A percentile compares a stretch with the other conserved stretches of the same genome.
Evolutionary conservation across 2,329 filamentous ascomycete species (phyloP).

Genomic region (Penicillium brevicompactum): DNA sequence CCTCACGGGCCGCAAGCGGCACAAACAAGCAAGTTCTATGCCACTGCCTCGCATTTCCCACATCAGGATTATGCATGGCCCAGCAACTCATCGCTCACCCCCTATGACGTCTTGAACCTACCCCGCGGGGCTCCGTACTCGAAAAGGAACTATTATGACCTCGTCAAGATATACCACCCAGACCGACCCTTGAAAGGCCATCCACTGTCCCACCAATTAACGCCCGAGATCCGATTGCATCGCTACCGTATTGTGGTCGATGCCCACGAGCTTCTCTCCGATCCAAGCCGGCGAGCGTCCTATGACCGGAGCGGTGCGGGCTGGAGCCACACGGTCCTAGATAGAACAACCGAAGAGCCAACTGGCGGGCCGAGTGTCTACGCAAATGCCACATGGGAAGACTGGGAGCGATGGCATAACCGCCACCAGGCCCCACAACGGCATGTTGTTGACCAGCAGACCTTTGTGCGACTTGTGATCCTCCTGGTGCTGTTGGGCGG

Average conservation of each 20-base stretch:
- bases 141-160: slow-evolving; percentile 81
- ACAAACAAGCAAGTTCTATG: slow-evolving; percentile 30
- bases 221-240: slow-evolving; percentile 70
- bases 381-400: slow-evolving; percentile 93
- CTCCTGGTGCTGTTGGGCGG: slow-evolving; percentile 69
- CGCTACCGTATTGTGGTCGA: slow-evolving; percentile 87
- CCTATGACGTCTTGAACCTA: slow-evolving; percentile 82
- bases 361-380: slow-evolving; percentile 51
- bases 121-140: slow-evolving; percentile 68
- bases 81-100: slow-evolving; percentile 58
- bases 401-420: slow-evolving; percentile 84
- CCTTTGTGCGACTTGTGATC: slow-evolving; percentile 74
- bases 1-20: slow-evolving; percentile 17
- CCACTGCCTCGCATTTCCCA: slow-evolving; percentile 35
- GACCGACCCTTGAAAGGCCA: slow-evolving; percentile 62
- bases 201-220: slow-evolving; percentile 48
- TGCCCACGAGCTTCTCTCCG: slow-evolving; percentile 84
- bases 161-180: slow-evolving; percentile 96
- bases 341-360: slow-evolving; percentile 79
- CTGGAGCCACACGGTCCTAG: slow-evolving; percentile 65
- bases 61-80: slow-evolving; percentile 44
- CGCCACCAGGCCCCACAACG: slow-evolving; percentile 46
- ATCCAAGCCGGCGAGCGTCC: slow-evolving; percentile 73
- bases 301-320: slow-evolving; percentile 84
- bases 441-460: slow-evolving; percentile 72